A percentile compares a stretch with the other conserved stretches of the same genome.
Evolutionary conservation across 2,329 filamentous ascomycete genomes (phyloP).

Genomic region (Fusarium sp.): DNA sequence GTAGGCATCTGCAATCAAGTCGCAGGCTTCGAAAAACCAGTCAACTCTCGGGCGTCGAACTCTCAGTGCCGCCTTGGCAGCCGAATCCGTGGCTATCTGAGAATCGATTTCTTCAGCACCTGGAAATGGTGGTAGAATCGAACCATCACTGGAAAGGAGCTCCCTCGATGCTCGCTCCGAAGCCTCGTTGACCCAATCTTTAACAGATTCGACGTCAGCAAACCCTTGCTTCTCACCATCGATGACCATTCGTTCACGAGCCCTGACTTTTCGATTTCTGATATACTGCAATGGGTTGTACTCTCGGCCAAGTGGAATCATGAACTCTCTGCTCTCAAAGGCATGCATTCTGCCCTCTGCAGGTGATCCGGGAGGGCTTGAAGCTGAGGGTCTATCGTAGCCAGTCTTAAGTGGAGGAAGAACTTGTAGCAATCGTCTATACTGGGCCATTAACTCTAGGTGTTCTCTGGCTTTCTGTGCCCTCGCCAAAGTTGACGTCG

Average conservation of each 20-base stretch:
- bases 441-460: constrained; percentile 86
- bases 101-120: constrained; percentile 55
- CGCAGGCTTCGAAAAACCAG: constrained; percentile 84
- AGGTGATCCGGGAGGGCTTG: constrained; percentile 55
- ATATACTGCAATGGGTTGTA: constrained; percentile 96
- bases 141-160: constrained; percentile 35
- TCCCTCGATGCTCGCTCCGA: constrained; percentile 45
- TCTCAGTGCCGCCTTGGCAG: constrained; percentile 60
- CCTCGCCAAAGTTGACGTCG: constrained; percentile 79
- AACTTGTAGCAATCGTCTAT: constrained; percentile 79
- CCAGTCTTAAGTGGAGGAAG: constrained; percentile 74
- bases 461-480: constrained; percentile 85
- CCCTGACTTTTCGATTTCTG: constrained; percentile 85
- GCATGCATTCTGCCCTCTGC: constrained; percentile 43
- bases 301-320: constrained; percentile 64
- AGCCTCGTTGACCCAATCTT: constrained; percentile 79
- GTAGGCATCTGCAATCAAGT: constrained; percentile 87
- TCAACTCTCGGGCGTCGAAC: constrained; percentile 78
- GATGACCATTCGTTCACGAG: constrained; percentile 77
- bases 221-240: constrained; percentile 81
- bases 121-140: constrained; percentile 55
- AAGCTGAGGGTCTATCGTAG: constrained; percentile 48
- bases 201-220: constrained; percentile 74
- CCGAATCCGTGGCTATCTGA: constrained; percentile 54
- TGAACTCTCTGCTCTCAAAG: constrained; percentile 41